A percentile compares a stretch with the other conserved stretches of the same genome.
phyloP scores from a whole-genome alignment of 108 stramenopile species.

The Nitzschia putrida region DNA sequence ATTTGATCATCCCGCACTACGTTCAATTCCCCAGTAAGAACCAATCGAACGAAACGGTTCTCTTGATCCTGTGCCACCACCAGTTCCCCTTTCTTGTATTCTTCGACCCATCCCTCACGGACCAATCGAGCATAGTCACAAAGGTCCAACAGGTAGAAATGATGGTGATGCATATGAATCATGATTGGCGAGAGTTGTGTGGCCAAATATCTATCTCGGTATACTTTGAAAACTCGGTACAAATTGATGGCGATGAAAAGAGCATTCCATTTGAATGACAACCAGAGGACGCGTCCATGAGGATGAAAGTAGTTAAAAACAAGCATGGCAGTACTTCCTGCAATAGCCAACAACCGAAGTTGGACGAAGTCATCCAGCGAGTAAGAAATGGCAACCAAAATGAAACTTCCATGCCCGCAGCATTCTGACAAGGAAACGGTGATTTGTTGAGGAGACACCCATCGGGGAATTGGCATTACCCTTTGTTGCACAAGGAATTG shows the following conservation, averaged over 20 bases:
- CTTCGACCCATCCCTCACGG: constrained; percentile 44
- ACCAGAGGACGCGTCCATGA: constrained; percentile 81
- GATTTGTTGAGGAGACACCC: constrained; percentile 67
- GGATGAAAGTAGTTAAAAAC: constrained; percentile 91
- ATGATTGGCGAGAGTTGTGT: constrained; percentile 48
- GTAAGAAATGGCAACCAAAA: constrained; percentile 78
- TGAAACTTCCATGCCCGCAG: constrained; percentile 78
- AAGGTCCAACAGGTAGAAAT: constrained; percentile 68
- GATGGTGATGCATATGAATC: constrained; percentile 52
- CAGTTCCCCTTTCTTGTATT: constrained; percentile 55
- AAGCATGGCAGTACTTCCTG: constrained; percentile 73
- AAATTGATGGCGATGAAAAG: constrained; percentile 80
- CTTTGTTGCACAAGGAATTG: constrained; percentile 36
- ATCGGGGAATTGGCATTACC: constrained; percentile 74
- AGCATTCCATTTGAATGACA: constrained; percentile 84
- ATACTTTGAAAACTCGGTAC: constrained; percentile 63
- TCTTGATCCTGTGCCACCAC: constrained; percentile 55
- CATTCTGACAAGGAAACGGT: constrained; percentile 71
- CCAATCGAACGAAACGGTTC: constrained; percentile 73
- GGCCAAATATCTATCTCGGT: constrained; percentile 53
- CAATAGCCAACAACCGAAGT: constrained; percentile 74
- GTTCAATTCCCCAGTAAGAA: constrained; percentile 67
- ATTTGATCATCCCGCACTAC: constrained; percentile 66
- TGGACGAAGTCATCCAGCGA: constrained; percentile 73
- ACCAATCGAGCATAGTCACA: constrained; percentile 70